Base-by-base conservation (phyloP, 1,284 basidiomycete genomes). In the Rhodotorula glutinis region DNA sequence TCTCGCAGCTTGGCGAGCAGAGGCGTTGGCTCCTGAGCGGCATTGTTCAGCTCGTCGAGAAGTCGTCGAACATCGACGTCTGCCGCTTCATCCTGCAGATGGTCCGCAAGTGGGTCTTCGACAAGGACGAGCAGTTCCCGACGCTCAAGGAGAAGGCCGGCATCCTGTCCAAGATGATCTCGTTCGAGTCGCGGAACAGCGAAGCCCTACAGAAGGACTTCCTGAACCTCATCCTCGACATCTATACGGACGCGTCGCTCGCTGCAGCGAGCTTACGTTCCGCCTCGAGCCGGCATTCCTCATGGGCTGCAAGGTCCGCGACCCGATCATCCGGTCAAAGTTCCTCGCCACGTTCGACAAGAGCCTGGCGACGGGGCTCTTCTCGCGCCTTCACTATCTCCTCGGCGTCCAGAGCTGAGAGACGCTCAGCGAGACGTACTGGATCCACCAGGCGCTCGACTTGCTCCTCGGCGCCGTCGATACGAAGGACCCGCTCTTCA, bases 371-470 rank as follows among this genome's bases (percentile, higher is more conserved):
- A 86, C 89, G 38, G 87, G 89, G 2, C 83, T 96, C 21, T 86
- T 87, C 60, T 87, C 85, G 67, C 88, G 96, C 40, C 79, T 99
- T 58, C 89, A 90, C 60, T 98, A 96, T 79, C 86, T 98, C 70
- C 83, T 96, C 59, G 93, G 92, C 33, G 87, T 93, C 27, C 94
- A 98, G 80, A 95, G 85, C 77, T 99, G 97, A 96, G 96, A 98
- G 73, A 86, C 88, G 16, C 80, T 99, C 25, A 87, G 91, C 2
- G 92, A 97, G 73, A 87, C 90, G 67, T 94, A 97, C 77, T 99
- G 96, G 96, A 89, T 96, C 55, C 89, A 91, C 72, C 85, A 98
- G 54, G 92, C 93, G 43, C 82, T 98, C 33, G 90, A 96, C 76
- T 86, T 98, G 33, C 81, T 98, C 27, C 85, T 98, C 17, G 91